These are phyloP conservation scores for Myxozyma neglecta DNA, from an alignment of 805 yeast genomes.

Conservation along the genomic window DNA sequence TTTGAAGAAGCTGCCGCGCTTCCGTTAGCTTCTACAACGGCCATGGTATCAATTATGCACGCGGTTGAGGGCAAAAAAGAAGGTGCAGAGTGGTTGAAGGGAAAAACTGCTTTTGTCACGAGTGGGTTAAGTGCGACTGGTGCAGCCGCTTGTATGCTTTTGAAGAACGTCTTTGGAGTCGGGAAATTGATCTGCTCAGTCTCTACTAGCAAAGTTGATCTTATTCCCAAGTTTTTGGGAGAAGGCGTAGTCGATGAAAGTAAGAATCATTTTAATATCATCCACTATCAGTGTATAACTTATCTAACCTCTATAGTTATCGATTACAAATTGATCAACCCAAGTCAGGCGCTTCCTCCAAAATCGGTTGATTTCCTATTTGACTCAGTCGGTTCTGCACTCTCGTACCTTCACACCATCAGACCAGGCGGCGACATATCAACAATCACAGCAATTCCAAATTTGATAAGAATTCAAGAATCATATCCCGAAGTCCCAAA, in stretches of 20 bases:
- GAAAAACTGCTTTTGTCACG: slow-evolving; percentile 30
- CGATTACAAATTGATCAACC: slow-evolving; percentile 32
- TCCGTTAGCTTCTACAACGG: slow-evolving; percentile 31
- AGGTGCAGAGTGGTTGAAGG: slow-evolving; percentile 1
- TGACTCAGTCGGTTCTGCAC: slow-evolving; percentile 29
- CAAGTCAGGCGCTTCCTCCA: slow-evolving; percentile 21
- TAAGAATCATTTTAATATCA: too few relatives aligned
- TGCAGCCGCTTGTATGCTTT: slow-evolving; percentile 30
- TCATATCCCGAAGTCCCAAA: background rate
- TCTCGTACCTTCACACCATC: slow-evolving; percentile 19
- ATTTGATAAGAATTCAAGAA: background rate
- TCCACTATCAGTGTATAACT: too few relatives aligned
- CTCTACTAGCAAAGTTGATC: slow-evolving; percentile 31
- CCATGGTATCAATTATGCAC: slow-evolving; percentile 22
- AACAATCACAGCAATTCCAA: slow-evolving; percentile 22
- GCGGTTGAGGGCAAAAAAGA: background rate
- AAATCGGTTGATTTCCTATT: slow-evolving; percentile 26
- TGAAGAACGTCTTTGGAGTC: slow-evolving; percentile 32
- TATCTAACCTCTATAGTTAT: slow-evolving; percentile 1
- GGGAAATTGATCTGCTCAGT: slow-evolving; percentile 31
- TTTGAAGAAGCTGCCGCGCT: slow-evolving; percentile 31
- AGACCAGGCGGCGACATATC: slow-evolving; percentile 25
- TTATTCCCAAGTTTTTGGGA: slow-evolving; percentile 26
- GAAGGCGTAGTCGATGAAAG: slow-evolving; percentile 27
- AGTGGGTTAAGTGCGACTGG: slow-evolving; percentile 28